Conservation (phyloP, 2,329 filamentous ascomycete genomes). For the Teratosphaeriaceae sp. region DNA sequence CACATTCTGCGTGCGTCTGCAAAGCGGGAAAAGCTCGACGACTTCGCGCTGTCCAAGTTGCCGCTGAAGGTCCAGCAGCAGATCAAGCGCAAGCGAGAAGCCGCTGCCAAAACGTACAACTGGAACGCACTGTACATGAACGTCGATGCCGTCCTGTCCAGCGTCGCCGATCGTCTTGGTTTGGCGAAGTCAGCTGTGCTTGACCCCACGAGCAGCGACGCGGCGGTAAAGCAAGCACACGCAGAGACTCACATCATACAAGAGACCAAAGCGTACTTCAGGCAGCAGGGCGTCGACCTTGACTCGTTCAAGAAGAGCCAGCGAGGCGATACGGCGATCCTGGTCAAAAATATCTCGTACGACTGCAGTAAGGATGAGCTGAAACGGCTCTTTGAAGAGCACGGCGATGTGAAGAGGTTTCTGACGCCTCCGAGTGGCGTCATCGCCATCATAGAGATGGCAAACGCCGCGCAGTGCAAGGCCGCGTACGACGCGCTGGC, state of each 20-base stretch:
- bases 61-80: conserved; percentile 92
- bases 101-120: conserved; percentile 73
- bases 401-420: conserved; percentile 72
- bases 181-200: conserved; percentile 86
- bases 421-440: conserved; percentile 90
- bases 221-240: conserved; percentile 92
- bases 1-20: conserved; percentile 81
- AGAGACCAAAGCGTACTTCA: conserved; percentile 90
- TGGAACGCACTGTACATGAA: conserved; percentile 99
- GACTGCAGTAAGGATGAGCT: conserved; percentile 75
- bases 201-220: conserved; percentile 91
- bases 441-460: conserved; percentile 88
- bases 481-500: conserved; percentile 78
- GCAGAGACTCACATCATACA: conserved; percentile 95
- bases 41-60: conserved; percentile 82
- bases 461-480: conserved; percentile 70
- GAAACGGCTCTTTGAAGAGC: conserved; percentile 73
- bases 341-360: conserved; percentile 93
- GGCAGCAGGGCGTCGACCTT: conserved; percentile 79
- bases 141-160: conserved; percentile 84
- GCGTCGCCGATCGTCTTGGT: conserved; percentile 77
- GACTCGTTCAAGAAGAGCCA: conserved; percentile 82
- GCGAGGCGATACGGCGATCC: conserved; percentile 77
- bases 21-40: conserved; percentile 76
- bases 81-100: conserved; percentile 76